Percentiles rank a stretch among this genome's conserved stretches.
phyloP scores from a whole-genome alignment of 1,284 basidiomycete genomes.

The Chiua sp. region DNA sequence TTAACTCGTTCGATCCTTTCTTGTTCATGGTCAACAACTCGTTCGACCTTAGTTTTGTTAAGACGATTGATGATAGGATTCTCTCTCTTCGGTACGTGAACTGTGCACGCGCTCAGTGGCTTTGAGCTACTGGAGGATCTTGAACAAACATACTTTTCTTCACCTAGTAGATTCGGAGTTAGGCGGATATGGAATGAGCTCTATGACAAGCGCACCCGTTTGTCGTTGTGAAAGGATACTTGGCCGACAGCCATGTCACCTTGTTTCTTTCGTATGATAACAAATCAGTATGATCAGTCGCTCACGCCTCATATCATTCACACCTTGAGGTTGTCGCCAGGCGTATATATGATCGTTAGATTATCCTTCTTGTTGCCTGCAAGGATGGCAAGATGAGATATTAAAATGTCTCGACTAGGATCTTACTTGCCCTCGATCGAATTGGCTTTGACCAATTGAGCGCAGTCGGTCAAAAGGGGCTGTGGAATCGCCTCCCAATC shows the following conservation, averaged over 20 bases:
- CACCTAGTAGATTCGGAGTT: conserved; percentile 51
- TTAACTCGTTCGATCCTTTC: conserved; percentile 86
- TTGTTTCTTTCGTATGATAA: conserved; percentile 71
- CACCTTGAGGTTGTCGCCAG: conserved; percentile 88
- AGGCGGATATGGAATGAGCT: background rate
- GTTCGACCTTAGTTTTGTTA: conserved; percentile 92
- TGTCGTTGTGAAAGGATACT: conserved; percentile 93
- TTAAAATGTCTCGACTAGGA: background rate
- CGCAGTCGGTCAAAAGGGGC: conserved; percentile 81
- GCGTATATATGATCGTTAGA: conserved; percentile 94
- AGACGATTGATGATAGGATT: conserved; percentile 93
- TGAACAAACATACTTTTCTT: conserved; percentile 64
- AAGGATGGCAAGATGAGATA: conserved; percentile 1
- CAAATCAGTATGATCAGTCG: conserved; percentile 6
- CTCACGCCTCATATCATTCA: conserved; percentile 14
- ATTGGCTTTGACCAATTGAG: conserved; percentile 97
- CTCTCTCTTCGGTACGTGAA: conserved; percentile 82
- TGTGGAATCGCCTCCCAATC: conserved; percentile 90
- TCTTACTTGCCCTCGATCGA: conserved; percentile 86
- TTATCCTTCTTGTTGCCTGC: conserved; percentile 97
- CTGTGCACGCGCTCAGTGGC: conserved; percentile 40
- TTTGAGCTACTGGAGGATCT: background rate
- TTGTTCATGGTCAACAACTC: conserved; percentile 89
- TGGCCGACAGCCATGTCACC: conserved; percentile 97
- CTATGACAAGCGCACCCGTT: conserved; percentile 56